phyloP scores from a whole-genome alignment of 2,329 filamentous ascomycete genomes.

The Sporothrix pseudoabietina region DNA sequence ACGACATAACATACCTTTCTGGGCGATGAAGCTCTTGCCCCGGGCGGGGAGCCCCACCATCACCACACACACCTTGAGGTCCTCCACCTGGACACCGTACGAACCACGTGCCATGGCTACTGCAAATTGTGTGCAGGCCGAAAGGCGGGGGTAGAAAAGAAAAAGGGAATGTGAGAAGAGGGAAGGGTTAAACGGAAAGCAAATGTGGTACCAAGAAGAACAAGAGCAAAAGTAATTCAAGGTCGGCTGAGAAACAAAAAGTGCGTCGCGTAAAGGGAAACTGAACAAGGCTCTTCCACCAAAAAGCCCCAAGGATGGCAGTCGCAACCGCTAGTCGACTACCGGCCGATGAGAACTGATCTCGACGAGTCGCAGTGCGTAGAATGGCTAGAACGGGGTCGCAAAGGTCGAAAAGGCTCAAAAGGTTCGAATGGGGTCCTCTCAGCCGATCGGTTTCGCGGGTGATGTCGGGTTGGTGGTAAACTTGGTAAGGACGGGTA shows the following conservation, averaged over 20 bases:
- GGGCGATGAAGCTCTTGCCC: constrained; percentile 96
- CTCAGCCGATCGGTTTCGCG: constrained; percentile 29
- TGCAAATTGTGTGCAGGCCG: constrained; percentile 22
- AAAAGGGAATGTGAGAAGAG: not conserved
- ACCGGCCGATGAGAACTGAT: not conserved
- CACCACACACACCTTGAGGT: constrained; percentile 95
- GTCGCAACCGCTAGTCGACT: not conserved
- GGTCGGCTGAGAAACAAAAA: not conserved
- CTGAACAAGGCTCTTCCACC: not conserved
- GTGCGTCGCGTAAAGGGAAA: constrained; percentile 3
- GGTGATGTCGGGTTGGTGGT: constrained; percentile 32
- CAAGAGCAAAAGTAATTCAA: not conserved
- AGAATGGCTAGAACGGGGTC: not conserved
- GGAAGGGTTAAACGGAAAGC: not conserved
- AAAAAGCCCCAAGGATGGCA: not conserved
- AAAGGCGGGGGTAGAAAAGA: not conserved
- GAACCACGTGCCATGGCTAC: constrained; percentile 52
- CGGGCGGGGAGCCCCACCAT: constrained; percentile 97
- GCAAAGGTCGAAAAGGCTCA: not conserved
- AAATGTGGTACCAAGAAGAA: not conserved
- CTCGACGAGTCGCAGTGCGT: not conserved
- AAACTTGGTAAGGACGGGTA: not conserved
- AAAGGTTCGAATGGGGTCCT: not conserved
- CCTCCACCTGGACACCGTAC: constrained; percentile 85
- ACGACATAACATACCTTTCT: constrained; percentile 71